phyloP scores from a whole-genome alignment of 2,329 filamentous ascomycete genomes.

The Penicillium sp. region DNA sequence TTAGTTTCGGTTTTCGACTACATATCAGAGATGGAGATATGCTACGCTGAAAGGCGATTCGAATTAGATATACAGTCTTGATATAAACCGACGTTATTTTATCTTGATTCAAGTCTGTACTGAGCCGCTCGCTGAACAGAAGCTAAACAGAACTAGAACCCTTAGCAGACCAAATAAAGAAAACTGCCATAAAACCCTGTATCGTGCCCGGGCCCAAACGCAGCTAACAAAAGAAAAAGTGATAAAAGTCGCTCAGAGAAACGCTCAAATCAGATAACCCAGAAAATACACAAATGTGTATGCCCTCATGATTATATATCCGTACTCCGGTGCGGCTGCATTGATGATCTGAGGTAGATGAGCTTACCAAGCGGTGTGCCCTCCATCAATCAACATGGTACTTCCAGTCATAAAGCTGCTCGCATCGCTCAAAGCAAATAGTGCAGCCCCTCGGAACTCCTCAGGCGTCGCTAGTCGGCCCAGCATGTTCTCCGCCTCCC shows the following conservation, averaged over 20 bases:
- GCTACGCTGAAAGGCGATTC: background rate
- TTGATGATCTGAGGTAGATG: background rate
- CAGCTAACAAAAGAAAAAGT: background rate
- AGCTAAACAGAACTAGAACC: background rate
- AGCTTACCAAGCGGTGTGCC: slow-evolving; percentile 59
- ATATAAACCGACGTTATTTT: background rate
- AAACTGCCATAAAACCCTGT: background rate
- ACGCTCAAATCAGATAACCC: background rate
- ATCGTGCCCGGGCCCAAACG: background rate
- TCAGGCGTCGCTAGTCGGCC: slow-evolving; percentile 60
- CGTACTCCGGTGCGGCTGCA: background rate
- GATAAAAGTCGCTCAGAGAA: background rate
- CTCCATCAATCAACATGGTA: slow-evolving; percentile 73
- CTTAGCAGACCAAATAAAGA: background rate
- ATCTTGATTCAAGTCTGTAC: background rate
- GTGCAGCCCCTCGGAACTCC: slow-evolving; percentile 68
- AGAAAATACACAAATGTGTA: background rate
- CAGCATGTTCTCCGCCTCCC: slow-evolving; percentile 57
- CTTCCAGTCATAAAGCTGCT: slow-evolving; percentile 73
- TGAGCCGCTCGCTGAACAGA: background rate
- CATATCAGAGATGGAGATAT: background rate
- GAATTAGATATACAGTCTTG: background rate
- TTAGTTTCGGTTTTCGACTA: background rate
- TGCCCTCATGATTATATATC: background rate
- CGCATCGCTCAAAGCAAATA: slow-evolving; percentile 70